A percentile compares a stretch with the other conserved stretches of the same genome.
Evolutionary conservation across 805 yeast genomes (phyloP).

Genomic region (Suhomyces pyralidae): DNA sequence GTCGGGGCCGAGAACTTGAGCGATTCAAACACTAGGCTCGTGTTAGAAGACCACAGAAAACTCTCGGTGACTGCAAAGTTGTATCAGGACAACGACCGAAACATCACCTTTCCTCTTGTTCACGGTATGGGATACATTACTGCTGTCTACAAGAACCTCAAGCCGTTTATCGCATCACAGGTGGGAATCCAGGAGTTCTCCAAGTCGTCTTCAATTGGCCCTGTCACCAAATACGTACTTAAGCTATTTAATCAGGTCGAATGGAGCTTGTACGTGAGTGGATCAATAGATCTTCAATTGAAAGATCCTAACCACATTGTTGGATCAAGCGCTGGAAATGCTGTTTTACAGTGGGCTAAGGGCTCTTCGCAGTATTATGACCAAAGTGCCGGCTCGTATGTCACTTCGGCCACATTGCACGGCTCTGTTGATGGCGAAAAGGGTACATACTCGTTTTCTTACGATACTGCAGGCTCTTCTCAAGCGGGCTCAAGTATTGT

Average conservation of each 20-base stretch:
- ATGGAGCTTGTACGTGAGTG: constrained; percentile 68
- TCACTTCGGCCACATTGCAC: constrained; percentile 44
- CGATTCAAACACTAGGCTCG: constrained; percentile 15
- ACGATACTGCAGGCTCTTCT: constrained; percentile 24
- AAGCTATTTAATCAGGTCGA: constrained; percentile 51
- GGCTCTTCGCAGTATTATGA: constrained; percentile 44
- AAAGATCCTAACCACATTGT: constrained; percentile 37
- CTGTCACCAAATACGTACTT: constrained; percentile 51
- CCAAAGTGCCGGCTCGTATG: constrained; percentile 60
- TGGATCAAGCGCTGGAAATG: constrained; percentile 42
- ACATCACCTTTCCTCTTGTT: constrained; percentile 50
- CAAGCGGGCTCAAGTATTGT: constrained; percentile 31
- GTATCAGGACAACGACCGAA: constrained; percentile 9
- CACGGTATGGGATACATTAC: constrained; percentile 86
- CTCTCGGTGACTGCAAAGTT: constrained; percentile 29
- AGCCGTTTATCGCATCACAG: constrained; percentile 45
- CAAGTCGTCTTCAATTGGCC: constrained; percentile 23
- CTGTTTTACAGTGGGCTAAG: constrained; percentile 25
- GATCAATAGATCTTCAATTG: constrained; percentile 25
- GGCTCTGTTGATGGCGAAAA: constrained; percentile 22
- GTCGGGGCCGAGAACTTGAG: constrained; percentile 29
- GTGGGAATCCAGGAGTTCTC: constrained; percentile 61
- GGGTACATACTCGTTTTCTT: constrained; percentile 29
- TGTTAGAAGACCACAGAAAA: constrained; percentile 26
- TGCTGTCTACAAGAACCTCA: constrained; percentile 35